These are phyloP conservation scores for Kwoniella newhampshirensis DNA, from an alignment of 768 basidiomycete genomes.

Conservation along the genomic window DNA sequence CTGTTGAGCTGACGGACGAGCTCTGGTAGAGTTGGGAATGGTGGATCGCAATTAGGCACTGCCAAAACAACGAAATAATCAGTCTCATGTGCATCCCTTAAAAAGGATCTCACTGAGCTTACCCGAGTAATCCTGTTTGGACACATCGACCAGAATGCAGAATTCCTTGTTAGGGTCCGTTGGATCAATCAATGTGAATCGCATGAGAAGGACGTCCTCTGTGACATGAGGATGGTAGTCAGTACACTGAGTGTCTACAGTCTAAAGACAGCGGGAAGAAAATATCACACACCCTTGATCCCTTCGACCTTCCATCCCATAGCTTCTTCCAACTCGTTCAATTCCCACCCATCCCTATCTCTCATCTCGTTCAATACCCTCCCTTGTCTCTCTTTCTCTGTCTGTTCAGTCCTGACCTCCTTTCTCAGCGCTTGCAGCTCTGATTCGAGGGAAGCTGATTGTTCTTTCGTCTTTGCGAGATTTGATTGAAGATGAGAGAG, in stretches of 20 bases:
- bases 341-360: conserved; percentile 60
- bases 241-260: not conserved
- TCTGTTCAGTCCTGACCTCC: conserved; percentile 25
- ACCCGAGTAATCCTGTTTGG: conserved; percentile 67
- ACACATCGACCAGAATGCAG: conserved; percentile 73
- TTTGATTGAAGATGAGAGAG: conserved; percentile 69
- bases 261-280: not conserved
- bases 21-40: conserved; percentile 65
- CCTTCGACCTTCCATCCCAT: conserved; percentile 74
- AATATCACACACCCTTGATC: conserved; percentile 58
- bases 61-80: too few relatives aligned
- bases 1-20: conserved; percentile 71
- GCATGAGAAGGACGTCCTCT: conserved; percentile 68
- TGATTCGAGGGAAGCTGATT: conserved; percentile 30
- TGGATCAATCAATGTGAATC: conserved; percentile 68
- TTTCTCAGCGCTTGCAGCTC: conserved; percentile 33
- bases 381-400: conserved; percentile 71
- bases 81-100: too few relatives aligned
- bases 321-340: conserved; percentile 61
- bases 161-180: conserved; percentile 65
- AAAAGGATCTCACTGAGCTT: too few relatives aligned
- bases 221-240: not conserved
- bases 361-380: conserved; percentile 61
- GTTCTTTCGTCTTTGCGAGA: conserved; percentile 62
- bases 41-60: conserved; percentile 81